phyloP scores from a whole-genome alignment of 306 rosid genomes.

The Spatholobus suberectus region DNA sequence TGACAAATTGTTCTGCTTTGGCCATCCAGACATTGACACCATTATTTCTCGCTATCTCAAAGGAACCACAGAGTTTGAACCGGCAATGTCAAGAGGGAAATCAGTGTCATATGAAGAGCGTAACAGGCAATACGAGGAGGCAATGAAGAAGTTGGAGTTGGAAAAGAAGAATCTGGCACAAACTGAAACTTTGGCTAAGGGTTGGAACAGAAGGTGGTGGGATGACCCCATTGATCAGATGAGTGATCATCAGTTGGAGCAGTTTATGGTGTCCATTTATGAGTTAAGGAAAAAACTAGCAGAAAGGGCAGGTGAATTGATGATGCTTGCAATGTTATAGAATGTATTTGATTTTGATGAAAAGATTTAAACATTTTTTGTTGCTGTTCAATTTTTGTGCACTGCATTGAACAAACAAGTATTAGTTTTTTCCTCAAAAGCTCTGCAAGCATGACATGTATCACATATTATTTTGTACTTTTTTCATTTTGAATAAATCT shows the following conservation, averaged over 20 bases:
- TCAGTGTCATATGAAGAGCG: slow-evolving; percentile 1
- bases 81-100: background rate
- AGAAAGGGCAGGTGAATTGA: slow-evolving; percentile 25
- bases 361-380: no score
- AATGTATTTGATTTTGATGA: background rate
- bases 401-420: no score
- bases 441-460: background rate
- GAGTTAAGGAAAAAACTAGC: slow-evolving; percentile 49
- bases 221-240: slow-evolving; percentile 47
- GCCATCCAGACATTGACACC: slow-evolving; percentile 45
- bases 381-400: no score
- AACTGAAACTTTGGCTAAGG: background rate
- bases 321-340: background rate
- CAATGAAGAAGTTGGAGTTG: slow-evolving; percentile 35
- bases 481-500: no score
- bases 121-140: slow-evolving; percentile 43
- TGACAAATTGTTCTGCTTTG: slow-evolving; percentile 50
- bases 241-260: slow-evolving; percentile 40
- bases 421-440: no score
- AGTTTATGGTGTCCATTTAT: slow-evolving; percentile 33
- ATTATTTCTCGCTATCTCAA: slow-evolving; percentile 42
- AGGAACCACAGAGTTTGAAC: background rate
- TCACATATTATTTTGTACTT: no score
- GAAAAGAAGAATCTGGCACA: slow-evolving; percentile 44
- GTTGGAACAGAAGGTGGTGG: slow-evolving; percentile 46